These are phyloP conservation scores for Schizochytrium sp. DNA, from an alignment of 108 stramenopile species.

Conservation along the genomic window DNA sequence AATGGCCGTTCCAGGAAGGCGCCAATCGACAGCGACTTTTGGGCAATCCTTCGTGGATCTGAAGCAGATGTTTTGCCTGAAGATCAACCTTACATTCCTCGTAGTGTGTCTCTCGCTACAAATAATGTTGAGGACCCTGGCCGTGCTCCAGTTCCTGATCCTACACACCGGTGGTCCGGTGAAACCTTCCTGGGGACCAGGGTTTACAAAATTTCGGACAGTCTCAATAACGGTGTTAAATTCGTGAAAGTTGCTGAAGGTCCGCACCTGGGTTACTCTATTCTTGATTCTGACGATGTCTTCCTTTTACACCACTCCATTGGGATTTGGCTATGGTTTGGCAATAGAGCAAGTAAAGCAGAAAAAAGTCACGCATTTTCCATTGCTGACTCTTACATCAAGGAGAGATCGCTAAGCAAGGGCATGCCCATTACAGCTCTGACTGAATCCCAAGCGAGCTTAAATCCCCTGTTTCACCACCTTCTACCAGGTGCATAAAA, in stretches of 20 bases:
- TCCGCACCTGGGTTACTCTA: constrained; percentile 59
- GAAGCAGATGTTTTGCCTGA: constrained; percentile 72
- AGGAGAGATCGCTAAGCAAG: neutral
- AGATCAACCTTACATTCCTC: constrained; percentile 58
- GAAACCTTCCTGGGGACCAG: constrained; percentile 62
- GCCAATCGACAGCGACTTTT: constrained; percentile 80
- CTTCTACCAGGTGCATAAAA: no score
- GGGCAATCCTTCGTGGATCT: constrained; percentile 84
- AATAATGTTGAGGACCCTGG: neutral
- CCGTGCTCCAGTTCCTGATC: no score
- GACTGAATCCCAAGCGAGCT: neutral
- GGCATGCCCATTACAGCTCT: constrained; percentile 31
- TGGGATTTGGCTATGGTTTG: constrained; percentile 84
- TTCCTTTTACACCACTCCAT: constrained; percentile 81
- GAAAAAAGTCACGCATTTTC: constrained; percentile 40
- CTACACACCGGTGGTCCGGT: neutral
- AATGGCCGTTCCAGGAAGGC: constrained; percentile 70
- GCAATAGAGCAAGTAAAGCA: constrained; percentile 60
- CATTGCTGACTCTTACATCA: constrained; percentile 52
- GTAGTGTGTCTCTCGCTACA: neutral
- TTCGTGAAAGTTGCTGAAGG: constrained; percentile 77
- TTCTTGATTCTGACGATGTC: constrained; percentile 75
- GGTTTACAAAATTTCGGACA: constrained; percentile 62
- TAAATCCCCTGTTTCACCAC: neutral
- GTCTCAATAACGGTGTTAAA: constrained; percentile 68